Conservation (phyloP, 176 grass and related monocot species). For the Cenchrus americanus region DNA sequence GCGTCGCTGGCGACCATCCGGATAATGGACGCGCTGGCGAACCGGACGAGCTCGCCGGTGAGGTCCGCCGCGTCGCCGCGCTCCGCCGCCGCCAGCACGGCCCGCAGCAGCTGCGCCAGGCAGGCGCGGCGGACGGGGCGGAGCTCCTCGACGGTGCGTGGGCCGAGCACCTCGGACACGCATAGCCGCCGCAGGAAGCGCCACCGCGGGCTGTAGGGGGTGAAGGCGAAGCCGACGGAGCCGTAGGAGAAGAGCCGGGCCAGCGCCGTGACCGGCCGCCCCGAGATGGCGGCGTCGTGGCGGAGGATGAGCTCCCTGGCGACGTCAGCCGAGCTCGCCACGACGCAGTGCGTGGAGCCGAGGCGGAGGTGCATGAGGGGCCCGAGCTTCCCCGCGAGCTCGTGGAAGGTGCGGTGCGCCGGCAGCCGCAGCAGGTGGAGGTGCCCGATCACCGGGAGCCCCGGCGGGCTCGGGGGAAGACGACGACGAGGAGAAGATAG, state of each 20-base stretch:
- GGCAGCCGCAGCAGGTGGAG: slow-evolving; percentile 68
- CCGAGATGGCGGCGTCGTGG: slow-evolving; percentile 62
- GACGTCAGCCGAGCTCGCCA: slow-evolving; percentile 45
- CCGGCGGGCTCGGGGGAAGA: slow-evolving; percentile 60
- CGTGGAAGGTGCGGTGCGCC: slow-evolving; percentile 59
- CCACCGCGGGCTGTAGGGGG: slow-evolving; percentile 67
- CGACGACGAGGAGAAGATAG: neutral
- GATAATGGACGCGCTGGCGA: slow-evolving; percentile 59
- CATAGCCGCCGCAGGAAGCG: slow-evolving; percentile 67
- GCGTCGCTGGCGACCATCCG: slow-evolving; percentile 58
- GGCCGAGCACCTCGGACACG: slow-evolving; percentile 66
- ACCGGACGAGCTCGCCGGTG: slow-evolving; percentile 55
- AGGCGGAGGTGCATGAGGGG: slow-evolving; percentile 61
- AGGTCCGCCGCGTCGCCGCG: slow-evolving; percentile 24
- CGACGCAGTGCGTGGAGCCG: slow-evolving; percentile 54
- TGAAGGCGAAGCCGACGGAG: slow-evolving; percentile 63
- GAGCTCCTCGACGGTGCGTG: slow-evolving; percentile 64
- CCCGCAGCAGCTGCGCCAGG: slow-evolving; percentile 15
- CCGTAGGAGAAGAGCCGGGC: slow-evolving; percentile 59
- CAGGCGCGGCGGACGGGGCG: slow-evolving; percentile 54
- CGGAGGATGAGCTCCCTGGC: slow-evolving; percentile 53
- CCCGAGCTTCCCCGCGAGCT: slow-evolving; percentile 38
- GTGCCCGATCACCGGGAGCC: slow-evolving; percentile 72
- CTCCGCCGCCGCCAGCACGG: neutral
- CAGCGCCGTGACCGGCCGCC: slow-evolving; percentile 57